Conservation (phyloP, 768 basidiomycete genomes). For the Lactarius tabidus region DNA sequence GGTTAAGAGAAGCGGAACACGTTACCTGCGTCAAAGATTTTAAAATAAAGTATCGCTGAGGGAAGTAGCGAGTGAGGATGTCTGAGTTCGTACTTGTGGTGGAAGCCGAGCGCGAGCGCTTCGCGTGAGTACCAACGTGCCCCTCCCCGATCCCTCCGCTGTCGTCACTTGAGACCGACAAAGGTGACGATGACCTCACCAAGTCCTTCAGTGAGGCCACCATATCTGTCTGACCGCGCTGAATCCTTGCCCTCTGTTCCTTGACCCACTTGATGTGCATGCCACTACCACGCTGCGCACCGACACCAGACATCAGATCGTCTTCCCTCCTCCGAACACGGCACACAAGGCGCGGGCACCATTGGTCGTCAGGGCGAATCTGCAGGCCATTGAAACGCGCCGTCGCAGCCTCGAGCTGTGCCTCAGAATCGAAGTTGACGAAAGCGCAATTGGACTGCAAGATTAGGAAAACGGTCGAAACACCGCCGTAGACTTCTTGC, state of each 20-base stretch:
- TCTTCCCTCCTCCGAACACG: conserved; percentile 77
- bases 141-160: conserved; percentile 24
- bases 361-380: conserved; percentile 64
- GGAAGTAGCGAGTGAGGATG: conserved; percentile 70
- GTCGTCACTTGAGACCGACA: conserved; percentile 42
- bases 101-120: conserved; percentile 65
- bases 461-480: conserved; percentile 87
- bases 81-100: conserved; percentile 82
- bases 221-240: conserved; percentile 21
- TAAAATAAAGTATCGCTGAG: conserved; percentile 87
- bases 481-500: conserved; percentile 42
- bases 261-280: conserved; percentile 82
- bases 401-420: conserved; percentile 63
- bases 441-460: conserved; percentile 95
- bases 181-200: conserved; percentile 26
- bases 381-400: conserved; percentile 64
- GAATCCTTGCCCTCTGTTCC: conserved; percentile 46
- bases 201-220: conserved; percentile 21
- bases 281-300: conserved; percentile 82
- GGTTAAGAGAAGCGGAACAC: neutral
- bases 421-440: conserved; percentile 74
- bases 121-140: conserved; percentile 37
- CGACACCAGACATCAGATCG: conserved; percentile 85
- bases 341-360: conserved; percentile 79
- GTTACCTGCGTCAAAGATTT: conserved; percentile 80